Base-by-base conservation (phyloP, 129 eudicot species). In the Tanacetum coccineum region DNA sequence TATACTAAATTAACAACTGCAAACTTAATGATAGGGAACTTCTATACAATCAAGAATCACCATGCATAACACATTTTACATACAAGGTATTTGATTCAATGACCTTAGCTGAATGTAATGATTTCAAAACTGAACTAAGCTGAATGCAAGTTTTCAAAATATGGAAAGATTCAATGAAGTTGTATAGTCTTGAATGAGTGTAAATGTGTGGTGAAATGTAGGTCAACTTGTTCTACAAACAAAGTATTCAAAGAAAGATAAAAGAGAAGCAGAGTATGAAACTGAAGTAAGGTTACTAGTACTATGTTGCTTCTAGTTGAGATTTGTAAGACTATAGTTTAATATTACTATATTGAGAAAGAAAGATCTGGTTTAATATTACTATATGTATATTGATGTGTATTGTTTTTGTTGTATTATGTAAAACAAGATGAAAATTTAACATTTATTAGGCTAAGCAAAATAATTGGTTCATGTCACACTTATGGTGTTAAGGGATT, bases 191-290 rank as follows among this genome's bases (percentile, higher is more conserved):
- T 64, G 55, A 19, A 45, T 17, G 65, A 2, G 42, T 17, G 1
- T 6, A n/a, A 17, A 18, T 9, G 7, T 11, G 12, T 13, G n/a
- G 67, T 62, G 18, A 18, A 2, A 39, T 19, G 7, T 10, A 73
- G 25, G 55, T n/a, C 15, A 62, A 15, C 21, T 15, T 63, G 26
- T 64, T 61, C 17, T 28, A 61, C 49, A 67, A 10, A 62, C 52
- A 62, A 45, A 62, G 67, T 20, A 62, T 45, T 22, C 59, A 67
- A 42, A 21, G 49, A 44, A 14, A 57, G 55, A 71, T 46, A 30
- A 51, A 69, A 55, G 39, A 21, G 62, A 20, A 56, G 75, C 71
- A 78, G 82, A 79, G 85, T 79, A 82, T 76, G 71, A 65, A 51
- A 44, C 70, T 56, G 85, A 75, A 69, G 64, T 19, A 66, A 51